Conservation (phyloP, 108 stramenopile genomes). For the Tribonema minus region DNA sequence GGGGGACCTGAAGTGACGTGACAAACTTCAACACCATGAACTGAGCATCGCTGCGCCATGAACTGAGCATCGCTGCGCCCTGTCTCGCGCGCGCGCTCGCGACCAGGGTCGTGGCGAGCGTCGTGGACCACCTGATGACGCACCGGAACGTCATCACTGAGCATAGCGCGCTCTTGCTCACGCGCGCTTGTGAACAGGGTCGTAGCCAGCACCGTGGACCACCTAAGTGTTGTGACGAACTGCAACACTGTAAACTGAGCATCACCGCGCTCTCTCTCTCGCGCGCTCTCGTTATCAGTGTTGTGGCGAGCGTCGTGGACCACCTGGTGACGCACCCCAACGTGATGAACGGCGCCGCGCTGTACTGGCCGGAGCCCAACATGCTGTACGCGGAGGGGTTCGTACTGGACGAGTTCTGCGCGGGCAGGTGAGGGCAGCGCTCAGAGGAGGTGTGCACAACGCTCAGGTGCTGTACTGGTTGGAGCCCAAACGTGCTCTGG, state of each 20-base stretch:
- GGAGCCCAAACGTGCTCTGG: too few species aligned
- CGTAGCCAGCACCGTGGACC: too few species aligned
- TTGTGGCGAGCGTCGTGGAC: constrained; percentile 41
- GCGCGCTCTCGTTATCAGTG: too few species aligned
- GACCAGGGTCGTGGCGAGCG: constrained; percentile 38
- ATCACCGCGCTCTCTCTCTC: too few species aligned
- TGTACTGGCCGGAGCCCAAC: constrained; percentile 44
- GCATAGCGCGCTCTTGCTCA: too few species aligned
- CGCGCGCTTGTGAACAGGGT: too few species aligned
- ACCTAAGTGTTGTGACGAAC: too few species aligned
- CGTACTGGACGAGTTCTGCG: constrained; percentile 48
- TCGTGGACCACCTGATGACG: constrained; percentile 42
- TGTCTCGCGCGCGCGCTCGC: too few species aligned
- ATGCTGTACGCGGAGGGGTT: constrained; percentile 51
- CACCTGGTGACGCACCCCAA: constrained; percentile 47
- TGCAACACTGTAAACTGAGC: too few species aligned
- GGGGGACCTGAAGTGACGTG: too few species aligned
- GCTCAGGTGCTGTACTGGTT: constrained; percentile 51
- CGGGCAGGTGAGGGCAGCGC: constrained; percentile 4
- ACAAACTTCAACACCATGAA: constrained; percentile 56
- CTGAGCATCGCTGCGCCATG: constrained; percentile 51
- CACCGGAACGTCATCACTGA: constrained; percentile 57
- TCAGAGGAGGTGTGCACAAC: too few species aligned
- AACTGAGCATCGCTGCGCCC: constrained; percentile 50
- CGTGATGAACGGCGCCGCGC: constrained; percentile 53